These are phyloP conservation scores for Hirschfeldia incana DNA, from an alignment of 345 rosid species.

Conservation along the genomic window DNA sequence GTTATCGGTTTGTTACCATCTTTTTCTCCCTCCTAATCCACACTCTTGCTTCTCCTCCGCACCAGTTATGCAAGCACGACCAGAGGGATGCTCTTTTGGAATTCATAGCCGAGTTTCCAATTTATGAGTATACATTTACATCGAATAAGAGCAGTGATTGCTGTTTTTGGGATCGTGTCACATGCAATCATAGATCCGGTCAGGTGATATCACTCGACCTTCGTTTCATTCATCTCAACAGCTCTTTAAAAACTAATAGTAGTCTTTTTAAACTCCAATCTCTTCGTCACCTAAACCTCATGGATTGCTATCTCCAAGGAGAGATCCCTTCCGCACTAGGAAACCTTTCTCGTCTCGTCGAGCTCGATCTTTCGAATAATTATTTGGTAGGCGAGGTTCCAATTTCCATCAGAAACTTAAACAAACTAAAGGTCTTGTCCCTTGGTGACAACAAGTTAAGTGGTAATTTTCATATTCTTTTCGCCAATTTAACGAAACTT, in stretches of 20 bases:
- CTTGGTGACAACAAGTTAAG: not conserved
- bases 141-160: slow-evolving; percentile 17
- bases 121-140: not conserved
- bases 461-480: not conserved
- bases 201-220: slow-evolving; percentile 22
- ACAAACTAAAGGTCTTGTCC: not conserved
- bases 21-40: not conserved
- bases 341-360: slow-evolving; percentile 9
- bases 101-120: not conserved
- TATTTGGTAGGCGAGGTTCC: slow-evolving; percentile 16
- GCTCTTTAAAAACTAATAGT: not conserved
- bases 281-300: not conserved
- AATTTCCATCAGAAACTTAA: not conserved
- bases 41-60: not conserved
- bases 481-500: slow-evolving; percentile 1
- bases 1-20: not conserved
- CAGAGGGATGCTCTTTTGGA: slow-evolving; percentile 23
- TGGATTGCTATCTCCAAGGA: not conserved
- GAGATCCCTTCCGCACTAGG: slow-evolving; percentile 16
- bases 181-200: not conserved
- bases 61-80: slow-evolving; percentile 10
- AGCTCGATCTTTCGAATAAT: not conserved
- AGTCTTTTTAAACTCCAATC: slow-evolving; percentile 7
- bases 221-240: not conserved
- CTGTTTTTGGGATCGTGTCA: slow-evolving; percentile 10